phyloP scores from a whole-genome alignment of 805 yeast genomes.

The Wickerhamiella shivajii region DNA sequence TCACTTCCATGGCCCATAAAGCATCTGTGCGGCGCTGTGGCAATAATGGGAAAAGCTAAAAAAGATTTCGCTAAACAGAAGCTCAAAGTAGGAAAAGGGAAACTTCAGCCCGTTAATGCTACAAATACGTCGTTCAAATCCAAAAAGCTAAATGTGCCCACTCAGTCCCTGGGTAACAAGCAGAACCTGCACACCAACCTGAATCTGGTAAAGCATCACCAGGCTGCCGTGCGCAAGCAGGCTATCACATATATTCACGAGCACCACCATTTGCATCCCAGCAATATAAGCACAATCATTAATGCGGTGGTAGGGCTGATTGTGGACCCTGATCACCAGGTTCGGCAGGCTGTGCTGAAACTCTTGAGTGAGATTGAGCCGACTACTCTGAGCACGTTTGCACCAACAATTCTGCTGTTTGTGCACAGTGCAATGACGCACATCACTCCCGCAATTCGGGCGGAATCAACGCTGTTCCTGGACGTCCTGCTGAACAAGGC shows the following conservation, averaged over 20 bases:
- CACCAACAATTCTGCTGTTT: slow-evolving; percentile 38
- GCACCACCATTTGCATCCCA: slow-evolving; percentile 12
- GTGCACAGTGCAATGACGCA: slow-evolving; percentile 91
- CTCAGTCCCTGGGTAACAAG: slow-evolving; percentile 26
- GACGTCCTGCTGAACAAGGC: slow-evolving; percentile 45
- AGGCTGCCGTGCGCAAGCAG: slow-evolving; percentile 17
- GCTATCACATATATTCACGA: slow-evolving; percentile 15
- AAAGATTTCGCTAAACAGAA: slow-evolving; percentile 67
- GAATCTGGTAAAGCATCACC: slow-evolving; percentile 18
- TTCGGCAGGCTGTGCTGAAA: slow-evolving; percentile 44
- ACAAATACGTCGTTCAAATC: slow-evolving; percentile 81
- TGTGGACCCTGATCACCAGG: slow-evolving; percentile 50
- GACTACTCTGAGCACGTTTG: slow-evolving; percentile 26
- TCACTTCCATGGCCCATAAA: too few relatives aligned
- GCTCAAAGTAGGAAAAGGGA: slow-evolving; percentile 76
- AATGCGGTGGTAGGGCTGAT: slow-evolving; percentile 46
- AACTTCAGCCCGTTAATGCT: slow-evolving; percentile 51
- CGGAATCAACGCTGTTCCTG: slow-evolving; percentile 58
- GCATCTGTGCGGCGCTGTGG: too few relatives aligned
- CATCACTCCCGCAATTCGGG: slow-evolving; percentile 58
- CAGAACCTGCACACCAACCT: slow-evolving; percentile 11
- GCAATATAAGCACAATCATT: slow-evolving; percentile 21
- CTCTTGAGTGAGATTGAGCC: slow-evolving; percentile 20
- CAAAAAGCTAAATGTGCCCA: slow-evolving; percentile 38
- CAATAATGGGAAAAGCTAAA: slow-evolving; percentile 35